Conservation (phyloP, 75 land plant genomes). For the Adiantum capillusveneris region DNA sequence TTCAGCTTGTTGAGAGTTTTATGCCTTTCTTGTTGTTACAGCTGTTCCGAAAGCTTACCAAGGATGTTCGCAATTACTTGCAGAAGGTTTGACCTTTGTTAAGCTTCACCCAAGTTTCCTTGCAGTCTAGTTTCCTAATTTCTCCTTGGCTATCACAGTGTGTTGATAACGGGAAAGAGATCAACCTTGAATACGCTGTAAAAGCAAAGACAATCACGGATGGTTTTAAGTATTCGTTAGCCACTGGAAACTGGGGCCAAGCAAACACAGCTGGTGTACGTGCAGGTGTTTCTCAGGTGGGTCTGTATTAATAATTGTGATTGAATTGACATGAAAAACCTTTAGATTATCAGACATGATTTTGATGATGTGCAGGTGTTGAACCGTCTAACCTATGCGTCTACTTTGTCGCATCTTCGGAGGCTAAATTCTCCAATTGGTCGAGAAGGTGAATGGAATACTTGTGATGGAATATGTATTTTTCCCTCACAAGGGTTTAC, state of each 20-base stretch:
- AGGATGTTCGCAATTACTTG: conserved; percentile 88
- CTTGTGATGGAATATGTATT: not conserved
- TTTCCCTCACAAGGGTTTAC: not conserved
- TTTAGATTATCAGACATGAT: not conserved
- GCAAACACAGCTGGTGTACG: conserved; percentile 98
- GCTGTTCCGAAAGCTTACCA: conserved; percentile 91
- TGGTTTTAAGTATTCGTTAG: conserved; percentile 97
- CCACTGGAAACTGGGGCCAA: conserved; percentile 99
- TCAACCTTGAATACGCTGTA: conserved; percentile 94
- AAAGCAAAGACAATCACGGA: conserved; percentile 99
- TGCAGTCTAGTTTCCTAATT: not conserved
- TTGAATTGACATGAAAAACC: not conserved
- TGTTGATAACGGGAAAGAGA: conserved; percentile 98
- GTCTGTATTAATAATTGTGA: not conserved
- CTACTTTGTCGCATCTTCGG: conserved; percentile 92
- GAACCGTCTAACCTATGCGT: conserved; percentile 94
- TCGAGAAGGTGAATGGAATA: conserved; percentile 70
- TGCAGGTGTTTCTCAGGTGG: conserved; percentile 98
- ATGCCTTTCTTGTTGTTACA: no score
- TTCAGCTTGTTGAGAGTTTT: no score
- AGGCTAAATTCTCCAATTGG: conserved; percentile 99
- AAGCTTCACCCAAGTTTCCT: no score
- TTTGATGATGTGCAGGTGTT: conserved; percentile 59
- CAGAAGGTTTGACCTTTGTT: conserved; percentile 58
- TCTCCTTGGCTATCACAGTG: conserved; percentile 35